Base-by-base conservation (phyloP, 306 rosid genomes). In the Citrullus mucosospermus region DNA sequence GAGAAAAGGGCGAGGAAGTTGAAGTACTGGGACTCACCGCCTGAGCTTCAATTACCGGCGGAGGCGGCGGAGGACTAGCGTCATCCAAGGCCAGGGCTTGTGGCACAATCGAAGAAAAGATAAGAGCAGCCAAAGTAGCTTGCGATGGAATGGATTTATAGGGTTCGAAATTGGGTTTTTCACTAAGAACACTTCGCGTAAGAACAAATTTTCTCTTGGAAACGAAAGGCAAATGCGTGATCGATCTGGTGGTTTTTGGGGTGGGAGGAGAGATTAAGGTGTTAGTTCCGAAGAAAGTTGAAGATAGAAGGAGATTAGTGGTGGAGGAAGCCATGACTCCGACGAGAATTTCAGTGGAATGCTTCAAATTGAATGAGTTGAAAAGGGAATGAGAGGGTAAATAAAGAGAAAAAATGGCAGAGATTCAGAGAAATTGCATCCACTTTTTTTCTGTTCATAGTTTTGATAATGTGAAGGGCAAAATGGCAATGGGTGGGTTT, bases 71-170 rank as follows among this genome's bases (percentile, higher is more conserved):
- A 18, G 89, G 85, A 32, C 58, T 50, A 4, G 82, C 17, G 77
- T 78, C 83, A 58, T 92, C 97, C 8, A 81, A 20, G 4, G 96
- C 98, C 6, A 90, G 55, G 59, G 93, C 92, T 46, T 80, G 93
- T 28, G 91, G 97, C 28, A 89, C 72, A 69, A 90, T 75, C 7
- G 97, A 88, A 12, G 98, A 88, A 70, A 91, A 79, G 46, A 96
- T 20, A 9, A 96, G 85, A 8, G 97, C 88, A 10, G 97, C 90
- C 44, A 91, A 15, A 81, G 98, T 78, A 58, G 96, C 92, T 68
- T 88, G 83, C 44, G 95, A 84, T 61, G 86, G 57, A 14, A 90
- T 48, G 14, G 91, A 86, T 54, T 88, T 88, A 4, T 78, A 55
- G 16, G 72, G 62, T n/a, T 79, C 50, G 5, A 88, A 85, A 69